phyloP scores from a whole-genome alignment of 306 rosid species.

The Cyamopsis tetragonoloba region DNA sequence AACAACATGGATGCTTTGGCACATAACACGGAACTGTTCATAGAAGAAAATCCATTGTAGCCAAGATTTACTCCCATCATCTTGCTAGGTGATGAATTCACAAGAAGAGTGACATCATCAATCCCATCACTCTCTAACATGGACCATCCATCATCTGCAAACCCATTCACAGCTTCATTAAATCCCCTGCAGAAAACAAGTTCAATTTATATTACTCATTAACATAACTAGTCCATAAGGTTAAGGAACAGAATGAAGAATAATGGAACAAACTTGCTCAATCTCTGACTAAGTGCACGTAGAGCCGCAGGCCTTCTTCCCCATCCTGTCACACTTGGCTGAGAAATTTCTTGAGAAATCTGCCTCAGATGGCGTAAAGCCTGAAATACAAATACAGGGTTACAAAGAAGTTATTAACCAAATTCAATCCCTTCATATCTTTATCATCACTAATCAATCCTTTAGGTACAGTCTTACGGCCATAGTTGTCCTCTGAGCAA shows the following conservation, averaged over 20 bases:
- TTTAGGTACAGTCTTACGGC: slow-evolving; percentile 82
- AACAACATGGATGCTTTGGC: slow-evolving; percentile 97
- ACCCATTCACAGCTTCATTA: slow-evolving; percentile 95
- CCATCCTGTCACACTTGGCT: slow-evolving; percentile 89
- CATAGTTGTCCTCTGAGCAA: slow-evolving; percentile 91
- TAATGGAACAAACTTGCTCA: slow-evolving; percentile 64
- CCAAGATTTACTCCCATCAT: slow-evolving; percentile 69
- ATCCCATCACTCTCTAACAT: slow-evolving; percentile 90
- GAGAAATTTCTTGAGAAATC: slow-evolving; percentile 95
- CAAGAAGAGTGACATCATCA: slow-evolving; percentile 92
- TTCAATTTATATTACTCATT: background rate
- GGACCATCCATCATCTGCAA: slow-evolving; percentile 94
- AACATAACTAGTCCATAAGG: background rate
- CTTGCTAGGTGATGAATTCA: slow-evolving; percentile 85
- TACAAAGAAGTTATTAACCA: background rate
- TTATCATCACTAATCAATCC: no score
- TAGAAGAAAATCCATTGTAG: slow-evolving; percentile 71
- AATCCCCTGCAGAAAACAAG: slow-evolving; percentile 62
- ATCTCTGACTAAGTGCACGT: slow-evolving; percentile 77
- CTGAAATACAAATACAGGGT: slow-evolving; percentile 40
- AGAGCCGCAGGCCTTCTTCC: slow-evolving; percentile 93
- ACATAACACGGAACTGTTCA: slow-evolving; percentile 72
- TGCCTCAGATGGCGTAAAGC: slow-evolving; percentile 90
- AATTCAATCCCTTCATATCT: background rate
- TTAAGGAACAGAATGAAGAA: slow-evolving; percentile 8